These are phyloP conservation scores for Kwoniella sp. DNA, from an alignment of 768 basidiomycete species.

Conservation along the genomic window DNA sequence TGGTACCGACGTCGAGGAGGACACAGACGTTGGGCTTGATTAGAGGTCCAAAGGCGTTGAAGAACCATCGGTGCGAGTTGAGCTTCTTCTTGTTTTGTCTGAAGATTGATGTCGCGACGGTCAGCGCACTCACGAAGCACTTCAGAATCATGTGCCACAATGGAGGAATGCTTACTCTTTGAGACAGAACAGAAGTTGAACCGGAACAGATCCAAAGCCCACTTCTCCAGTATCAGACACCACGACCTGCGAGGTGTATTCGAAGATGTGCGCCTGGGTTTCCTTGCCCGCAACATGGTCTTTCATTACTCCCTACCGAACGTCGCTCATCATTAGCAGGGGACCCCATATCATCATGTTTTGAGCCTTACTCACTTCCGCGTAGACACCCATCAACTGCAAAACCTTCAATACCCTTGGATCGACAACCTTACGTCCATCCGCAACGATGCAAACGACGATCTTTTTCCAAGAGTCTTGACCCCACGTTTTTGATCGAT, in stretches of 20 bases:
- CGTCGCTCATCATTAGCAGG: conserved; percentile 71
- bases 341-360: too few relatives aligned
- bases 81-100: conserved; percentile 54
- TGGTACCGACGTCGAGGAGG: conserved; percentile 53
- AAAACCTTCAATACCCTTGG: conserved; percentile 77
- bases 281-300: conserved; percentile 85
- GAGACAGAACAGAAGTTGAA: conserved; percentile 69
- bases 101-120: not conserved
- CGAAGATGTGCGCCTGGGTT: conserved; percentile 65
- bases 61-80: conserved; percentile 54
- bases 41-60: conserved; percentile 53
- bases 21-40: conserved; percentile 54
- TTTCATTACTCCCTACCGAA: conserved; percentile 86
- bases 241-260: conserved; percentile 74
- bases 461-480: conserved; percentile 57
- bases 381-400: conserved; percentile 63
- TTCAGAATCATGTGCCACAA: too few relatives aligned
- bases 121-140: not conserved
- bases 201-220: conserved; percentile 49
- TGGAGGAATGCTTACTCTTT: conserved; percentile 69
- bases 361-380: conserved; percentile 22
- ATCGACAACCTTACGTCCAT: conserved; percentile 57
- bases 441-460: conserved; percentile 56
- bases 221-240: conserved; percentile 81
- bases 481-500: conserved; percentile 56